Conservation (phyloP, 371 early-diverging fungal species). For the Mucor saturninus region DNA sequence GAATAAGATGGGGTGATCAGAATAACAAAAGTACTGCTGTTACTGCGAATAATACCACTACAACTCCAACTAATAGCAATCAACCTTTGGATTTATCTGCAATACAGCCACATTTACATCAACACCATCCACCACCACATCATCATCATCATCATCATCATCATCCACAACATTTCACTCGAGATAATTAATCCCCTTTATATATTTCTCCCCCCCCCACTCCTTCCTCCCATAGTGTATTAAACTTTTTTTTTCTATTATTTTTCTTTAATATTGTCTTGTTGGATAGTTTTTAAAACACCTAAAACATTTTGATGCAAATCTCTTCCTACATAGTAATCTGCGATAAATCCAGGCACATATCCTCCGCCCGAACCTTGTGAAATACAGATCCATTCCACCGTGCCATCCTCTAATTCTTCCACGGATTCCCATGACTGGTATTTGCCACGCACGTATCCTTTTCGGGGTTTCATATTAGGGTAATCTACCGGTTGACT, state of each 20-base stretch:
- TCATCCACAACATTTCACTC: background rate
- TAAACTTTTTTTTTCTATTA: background rate
- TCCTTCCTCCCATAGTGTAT: background rate
- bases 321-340: constrained; percentile 26
- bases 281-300: constrained; percentile 21
- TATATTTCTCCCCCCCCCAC: background rate
- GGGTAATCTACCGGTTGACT: constrained; percentile 27
- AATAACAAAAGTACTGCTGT: constrained; percentile 10
- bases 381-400: constrained; percentile 39
- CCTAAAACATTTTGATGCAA: background rate
- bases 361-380: constrained; percentile 34
- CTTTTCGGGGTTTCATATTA: background rate
- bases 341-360: constrained; percentile 26
- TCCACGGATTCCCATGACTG: constrained; percentile 37
- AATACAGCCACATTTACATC: constrained; percentile 28
- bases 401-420: constrained; percentile 16
- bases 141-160: constrained; percentile 5
- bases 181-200: background rate
- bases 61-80: background rate
- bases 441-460: constrained; percentile 34
- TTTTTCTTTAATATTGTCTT: background rate
- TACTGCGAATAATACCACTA: constrained; percentile 1
- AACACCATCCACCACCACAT: background rate
- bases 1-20: constrained; percentile 30
- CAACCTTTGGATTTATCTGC: constrained; percentile 33